Evolutionary conservation across 805 yeast species (phyloP), one percentile per base, ranked within the genome.

Genomic region (Komagataella kurtzmanii): DNA sequence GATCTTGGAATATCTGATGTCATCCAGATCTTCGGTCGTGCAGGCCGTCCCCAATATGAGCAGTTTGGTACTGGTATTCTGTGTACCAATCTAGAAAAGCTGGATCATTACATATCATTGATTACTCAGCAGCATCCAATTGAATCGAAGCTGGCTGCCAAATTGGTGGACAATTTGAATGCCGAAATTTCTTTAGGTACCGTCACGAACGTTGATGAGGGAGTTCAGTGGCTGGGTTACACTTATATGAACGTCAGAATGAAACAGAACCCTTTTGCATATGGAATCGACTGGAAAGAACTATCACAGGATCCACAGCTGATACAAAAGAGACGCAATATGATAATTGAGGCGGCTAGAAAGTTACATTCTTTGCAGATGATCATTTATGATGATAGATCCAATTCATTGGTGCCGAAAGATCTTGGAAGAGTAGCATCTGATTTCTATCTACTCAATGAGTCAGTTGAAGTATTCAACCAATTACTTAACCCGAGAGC

Each of bases 1-100:
- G 99, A 93, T 62, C 71, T 95, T 45, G 98, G 98, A 1, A 91
- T 93, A 17, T 85, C 97, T 0, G 99, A 93, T 69, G 96, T 93
- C 45, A 85, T 95, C 55, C 99, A 93, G 71, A 93, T 93, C 57
- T 93, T 93, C 69, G 99, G 99, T 59, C 85, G 99, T 71, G 99
- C 99, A 24, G 99, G 99, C 69, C 81, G 99, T 68, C 99, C 99
- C 0, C 99, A 95, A 59, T 93, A 80, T 66, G 96, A 91, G 58
- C 79, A 79, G 52, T 83, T 77, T 61, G 99, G 99, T 74, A 87
- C 91, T 2, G 98, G 98, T 72, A 81, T 89, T 21, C 69, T 93
- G 49, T 82, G 93, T 63, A 93, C 99, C 0, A 74, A 95, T 0
- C 73, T 75, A 53, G 98, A 91, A 59, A 72, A 79, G 49, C 67